Conservation (phyloP, 1,284 basidiomycete genomes). For the Mycosarcoma maydis region DNA sequence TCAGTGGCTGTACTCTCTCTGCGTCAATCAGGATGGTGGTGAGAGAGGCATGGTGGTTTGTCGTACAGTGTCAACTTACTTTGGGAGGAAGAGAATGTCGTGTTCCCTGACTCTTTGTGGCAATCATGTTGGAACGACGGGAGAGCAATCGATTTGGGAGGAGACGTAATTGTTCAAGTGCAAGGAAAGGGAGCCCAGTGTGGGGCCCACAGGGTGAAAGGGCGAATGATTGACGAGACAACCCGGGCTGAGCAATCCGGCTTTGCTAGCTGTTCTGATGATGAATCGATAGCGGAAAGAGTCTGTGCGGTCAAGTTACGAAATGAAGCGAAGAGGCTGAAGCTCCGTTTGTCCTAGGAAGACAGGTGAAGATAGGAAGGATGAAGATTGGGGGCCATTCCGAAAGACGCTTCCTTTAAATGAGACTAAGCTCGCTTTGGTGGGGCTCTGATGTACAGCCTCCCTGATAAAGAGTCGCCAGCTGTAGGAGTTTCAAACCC, state of each 20-base stretch:
- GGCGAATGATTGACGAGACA: conserved; percentile 8
- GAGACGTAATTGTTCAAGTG: conserved; percentile 10
- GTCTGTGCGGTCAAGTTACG: conserved; percentile 11
- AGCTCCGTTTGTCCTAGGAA: conserved; percentile 21
- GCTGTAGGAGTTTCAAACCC: conserved; percentile 5
- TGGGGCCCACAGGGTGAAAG: conserved; percentile 4
- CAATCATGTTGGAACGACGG: conserved; percentile 19
- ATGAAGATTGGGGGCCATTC: conserved; percentile 5
- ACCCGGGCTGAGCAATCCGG: conserved; percentile 10
- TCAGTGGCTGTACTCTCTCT: neutral
- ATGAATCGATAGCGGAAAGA: conserved; percentile 9
- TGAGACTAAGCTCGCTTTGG: conserved; percentile 14
- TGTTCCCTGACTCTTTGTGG: conserved; percentile 29
- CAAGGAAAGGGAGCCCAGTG: neutral
- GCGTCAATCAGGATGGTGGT: no score
- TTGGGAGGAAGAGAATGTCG: conserved; percentile 44
- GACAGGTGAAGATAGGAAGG: conserved; percentile 4
- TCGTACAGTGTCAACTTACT: conserved; percentile 12
- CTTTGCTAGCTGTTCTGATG: conserved; percentile 4
- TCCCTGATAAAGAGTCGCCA: conserved; percentile 7
- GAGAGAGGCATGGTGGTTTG: conserved; percentile 1
- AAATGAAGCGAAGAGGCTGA: conserved; percentile 9
- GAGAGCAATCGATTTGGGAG: neutral
- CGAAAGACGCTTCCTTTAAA: conserved; percentile 26
- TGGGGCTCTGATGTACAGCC: conserved; percentile 11